Conservation (phyloP, 2,329 filamentous ascomycete genomes). For the Exophiala phaeomuriformis region DNA sequence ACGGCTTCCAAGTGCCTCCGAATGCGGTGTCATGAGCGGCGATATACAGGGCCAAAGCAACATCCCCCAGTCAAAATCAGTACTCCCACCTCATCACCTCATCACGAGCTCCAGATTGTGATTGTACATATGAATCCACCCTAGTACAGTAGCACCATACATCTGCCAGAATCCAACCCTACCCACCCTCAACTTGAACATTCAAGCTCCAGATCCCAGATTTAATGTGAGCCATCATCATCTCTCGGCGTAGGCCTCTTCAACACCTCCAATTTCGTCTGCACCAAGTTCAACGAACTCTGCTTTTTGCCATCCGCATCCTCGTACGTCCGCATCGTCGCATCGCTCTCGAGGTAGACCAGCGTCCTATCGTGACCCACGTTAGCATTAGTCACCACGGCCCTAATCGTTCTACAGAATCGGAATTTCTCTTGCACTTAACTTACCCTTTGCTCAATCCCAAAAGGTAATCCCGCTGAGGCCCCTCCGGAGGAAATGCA, state of each 20-base stretch:
- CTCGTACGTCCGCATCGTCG: slow-evolving; percentile 58
- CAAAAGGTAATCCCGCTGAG: slow-evolving; percentile 64
- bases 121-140: slow-evolving; percentile 7
- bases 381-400: slow-evolving; percentile 4
- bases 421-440: not conserved
- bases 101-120: not conserved
- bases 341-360: slow-evolving; percentile 78
- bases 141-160: not conserved
- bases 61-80: slow-evolving; percentile 1
- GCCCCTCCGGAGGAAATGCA: slow-evolving; percentile 60
- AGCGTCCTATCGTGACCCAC: slow-evolving; percentile 51
- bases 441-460: slow-evolving; percentile 77
- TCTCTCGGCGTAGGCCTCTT: slow-evolving; percentile 23
- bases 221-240: slow-evolving; percentile 4
- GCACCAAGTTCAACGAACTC: slow-evolving; percentile 60
- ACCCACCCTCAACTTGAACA: not conserved
- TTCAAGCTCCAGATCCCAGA: not conserved
- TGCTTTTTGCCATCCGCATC: slow-evolving; percentile 58
- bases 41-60: slow-evolving; percentile 3
- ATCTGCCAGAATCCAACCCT: not conserved
- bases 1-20: not conserved
- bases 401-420: too few species aligned
- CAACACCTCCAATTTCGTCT: slow-evolving; percentile 56
- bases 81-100: not conserved
- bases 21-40: slow-evolving; percentile 15